Base-by-base conservation (phyloP, 129 eudicot species). In the Flaveria robusta region DNA sequence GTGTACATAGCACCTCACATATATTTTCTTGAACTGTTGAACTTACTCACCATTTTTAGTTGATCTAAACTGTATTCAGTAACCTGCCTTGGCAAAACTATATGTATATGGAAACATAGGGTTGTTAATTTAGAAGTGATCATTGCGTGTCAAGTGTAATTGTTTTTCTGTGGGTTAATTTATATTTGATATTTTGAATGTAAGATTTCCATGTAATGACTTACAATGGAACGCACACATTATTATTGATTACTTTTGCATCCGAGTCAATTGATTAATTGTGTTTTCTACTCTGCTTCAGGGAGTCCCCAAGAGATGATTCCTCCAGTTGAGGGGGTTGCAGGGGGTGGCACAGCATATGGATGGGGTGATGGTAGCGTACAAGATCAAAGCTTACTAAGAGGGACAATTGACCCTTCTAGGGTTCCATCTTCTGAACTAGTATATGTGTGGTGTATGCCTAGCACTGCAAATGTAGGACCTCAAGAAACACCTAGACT, bases 291-390 rank as follows among this genome's bases (percentile, higher is more conserved):
- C 62, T 51, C n/a, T 79, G 68, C 26, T 67, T 76, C 77, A 94
- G 97, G 78, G 82, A 81, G 58, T 74, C 87, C 85, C 29, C 86
- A 82, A 71, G 98, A 94, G 71, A 86, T 77, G 82, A 97, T 87
- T 74, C 97, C 93, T 37, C 98, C 98, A 58, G 93, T 94, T 77
- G 98, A 94, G 86, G 98, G 98, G 45, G 96, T 94, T 39, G 98
- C 97, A 56, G 98, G 98, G 56, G 98, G 98, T 51, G 98, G 98
- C 67, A 94, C 98, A 9, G 87, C 98, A 5, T 91, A 91, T 84
- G 98, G 98, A 55, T 94, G 97, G 97, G 78, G 87, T 62, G 98
- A 94, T 41, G 85, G 75, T 80, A 83, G 81, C 72, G 50, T 83
- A 29, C 86, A 71, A 16, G 88, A 84, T 87, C 92, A 89, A 66